Base-by-base conservation (phyloP, 352 stramenopile species). In the Globisporangium parvum region DNA sequence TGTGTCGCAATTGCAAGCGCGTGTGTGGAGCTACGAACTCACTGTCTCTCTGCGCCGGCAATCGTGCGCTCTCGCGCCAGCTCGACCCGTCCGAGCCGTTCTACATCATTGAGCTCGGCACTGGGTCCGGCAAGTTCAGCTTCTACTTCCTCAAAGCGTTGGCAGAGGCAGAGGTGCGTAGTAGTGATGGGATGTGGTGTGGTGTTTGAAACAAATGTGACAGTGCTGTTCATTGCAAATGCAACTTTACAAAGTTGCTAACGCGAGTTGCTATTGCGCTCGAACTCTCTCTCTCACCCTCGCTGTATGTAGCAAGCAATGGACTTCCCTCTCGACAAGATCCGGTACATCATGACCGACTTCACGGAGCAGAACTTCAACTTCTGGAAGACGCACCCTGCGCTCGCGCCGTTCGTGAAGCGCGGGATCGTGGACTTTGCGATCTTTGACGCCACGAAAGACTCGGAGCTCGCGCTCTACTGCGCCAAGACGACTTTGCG, bases 311-410 rank as follows among this genome's bases (percentile, higher is more conserved):
- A 82, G 69, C 80, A 67, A 28, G 66, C 91, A 23, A 59, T 93
- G 26, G 85, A 96, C 55, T 97, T 97, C 55, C 91, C 92, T 23
- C 63, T 96, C 14, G 62, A 71, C 55, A 93, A 96, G 21, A 89
- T 98, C 55, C 80, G 91, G 45, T 98, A 97, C 75, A 84, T 98
- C 44, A 97, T 98, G 88, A 98, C 91, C 15, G 93, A 97, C 70
- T 98, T 97, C 57, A 97, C 88, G 14, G 75, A 95, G 65, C 77
- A 80, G 23, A 97, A 97, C 59, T 87, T 98, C 41, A 95, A 96
- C 47, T 98, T 97, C 47, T 98, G 93, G 91, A 85, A 85, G 60
- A 84, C 75, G 0, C 89, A 98, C 63, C 87, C 87, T 26, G 80
- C 82, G 31, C 61, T 97, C 24, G 75, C 76, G 12, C 80, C 84